Conservation (phyloP, 176 grass and related monocot genomes). For the Areca catechu region DNA sequence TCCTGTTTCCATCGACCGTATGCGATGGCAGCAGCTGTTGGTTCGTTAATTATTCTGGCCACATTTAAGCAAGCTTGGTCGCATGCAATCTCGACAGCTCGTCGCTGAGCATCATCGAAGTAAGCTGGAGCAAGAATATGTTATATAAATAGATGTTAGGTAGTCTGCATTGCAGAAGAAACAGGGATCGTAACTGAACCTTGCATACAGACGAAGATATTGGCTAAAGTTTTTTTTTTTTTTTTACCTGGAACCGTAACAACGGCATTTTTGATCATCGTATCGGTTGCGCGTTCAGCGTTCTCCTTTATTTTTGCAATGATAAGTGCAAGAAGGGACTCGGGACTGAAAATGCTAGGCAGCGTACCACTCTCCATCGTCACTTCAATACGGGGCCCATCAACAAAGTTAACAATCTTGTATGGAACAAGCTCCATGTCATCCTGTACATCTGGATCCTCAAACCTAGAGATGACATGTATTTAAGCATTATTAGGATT, state of each 20-base stretch:
- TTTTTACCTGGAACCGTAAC: conserved; percentile 57
- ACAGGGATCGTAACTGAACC: too few species aligned
- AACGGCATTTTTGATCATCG: conserved; percentile 29
- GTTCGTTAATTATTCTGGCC: conserved; percentile 65
- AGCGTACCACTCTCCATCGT: conserved; percentile 51
- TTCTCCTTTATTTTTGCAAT: conserved; percentile 66
- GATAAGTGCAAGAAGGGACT: conserved; percentile 65
- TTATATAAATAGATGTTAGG: neutral
- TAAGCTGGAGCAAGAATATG: conserved; percentile 28
- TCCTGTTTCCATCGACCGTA: conserved; percentile 66
- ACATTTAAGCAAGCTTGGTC: conserved; percentile 55
- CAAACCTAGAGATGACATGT: conserved; percentile 29
- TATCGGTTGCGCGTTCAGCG: conserved; percentile 17
- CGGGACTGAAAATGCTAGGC: conserved; percentile 66
- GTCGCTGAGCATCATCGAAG: conserved; percentile 72
- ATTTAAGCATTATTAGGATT: neutral
- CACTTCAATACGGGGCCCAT: conserved; percentile 63
- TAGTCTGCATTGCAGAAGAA: too few species aligned
- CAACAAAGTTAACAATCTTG: conserved; percentile 64
- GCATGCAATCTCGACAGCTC: conserved; percentile 68
- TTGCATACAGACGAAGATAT: too few species aligned
- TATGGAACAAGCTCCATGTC: conserved; percentile 80
- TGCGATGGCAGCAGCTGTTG: conserved; percentile 75
- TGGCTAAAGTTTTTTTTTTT: too few species aligned
- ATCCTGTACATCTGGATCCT: conserved; percentile 69